Conservation (phyloP, 75 land plant species). For the Azolla pinnata region DNA sequence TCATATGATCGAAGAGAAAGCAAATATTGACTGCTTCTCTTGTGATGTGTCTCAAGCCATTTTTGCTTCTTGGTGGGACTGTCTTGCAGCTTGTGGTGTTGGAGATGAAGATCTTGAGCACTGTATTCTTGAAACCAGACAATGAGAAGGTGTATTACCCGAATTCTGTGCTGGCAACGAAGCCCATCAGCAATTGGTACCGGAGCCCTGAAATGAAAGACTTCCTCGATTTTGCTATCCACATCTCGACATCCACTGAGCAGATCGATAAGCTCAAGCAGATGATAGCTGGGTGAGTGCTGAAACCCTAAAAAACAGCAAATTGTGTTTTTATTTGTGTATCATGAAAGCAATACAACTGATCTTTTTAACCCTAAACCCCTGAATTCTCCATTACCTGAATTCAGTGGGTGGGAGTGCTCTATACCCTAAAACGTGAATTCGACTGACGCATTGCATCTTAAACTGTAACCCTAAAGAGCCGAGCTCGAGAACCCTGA, state of each 20-base stretch:
- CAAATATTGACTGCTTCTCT: not conserved
- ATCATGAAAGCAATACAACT: too few species aligned
- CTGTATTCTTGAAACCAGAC: constrained; percentile 70
- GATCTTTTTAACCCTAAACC: too few species aligned
- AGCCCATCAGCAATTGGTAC: constrained; percentile 62
- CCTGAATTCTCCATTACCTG: too few species aligned
- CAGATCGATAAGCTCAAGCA: constrained; percentile 51
- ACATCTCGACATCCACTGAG: constrained; percentile 66
- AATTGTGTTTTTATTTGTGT: too few species aligned
- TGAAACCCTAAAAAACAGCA: too few species aligned
- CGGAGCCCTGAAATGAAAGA: constrained; percentile 97
- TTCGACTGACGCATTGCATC: too few species aligned
- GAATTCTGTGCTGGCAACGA: constrained; percentile 56
- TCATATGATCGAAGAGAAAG: not conserved
- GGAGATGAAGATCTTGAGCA: constrained; percentile 93
- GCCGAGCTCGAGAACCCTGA: too few species aligned
- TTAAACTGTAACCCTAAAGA: too few species aligned
- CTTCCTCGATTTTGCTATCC: constrained; percentile 51
- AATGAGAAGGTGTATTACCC: constrained; percentile 75
- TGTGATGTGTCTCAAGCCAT: not conserved
- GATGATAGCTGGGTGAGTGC: constrained; percentile 40
- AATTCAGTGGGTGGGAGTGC: too few species aligned
- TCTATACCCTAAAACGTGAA: too few species aligned
- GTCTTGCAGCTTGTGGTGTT: constrained; percentile 75
- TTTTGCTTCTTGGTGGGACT: not conserved